phyloP scores from a whole-genome alignment of 257 asterid species.

The Perilla frutescens region DNA sequence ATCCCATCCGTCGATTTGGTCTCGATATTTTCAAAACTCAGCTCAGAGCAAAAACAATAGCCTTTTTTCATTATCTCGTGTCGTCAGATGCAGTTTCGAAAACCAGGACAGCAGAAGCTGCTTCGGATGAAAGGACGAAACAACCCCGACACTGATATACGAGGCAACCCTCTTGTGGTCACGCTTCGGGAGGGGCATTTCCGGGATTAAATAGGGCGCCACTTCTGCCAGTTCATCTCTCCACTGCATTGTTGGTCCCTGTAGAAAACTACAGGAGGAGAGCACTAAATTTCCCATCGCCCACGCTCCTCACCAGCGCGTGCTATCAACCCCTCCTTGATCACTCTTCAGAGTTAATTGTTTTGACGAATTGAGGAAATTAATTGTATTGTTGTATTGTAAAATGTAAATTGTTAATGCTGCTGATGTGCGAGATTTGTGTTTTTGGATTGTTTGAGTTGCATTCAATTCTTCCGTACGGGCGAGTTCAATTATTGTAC shows the following conservation, averaged over 20 bases:
- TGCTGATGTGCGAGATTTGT: not conserved
- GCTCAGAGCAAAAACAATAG: slow-evolving; percentile 33
- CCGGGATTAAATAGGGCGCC: slow-evolving; percentile 27
- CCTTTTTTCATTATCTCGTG: slow-evolving; percentile 40
- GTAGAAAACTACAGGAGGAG: slow-evolving; percentile 34
- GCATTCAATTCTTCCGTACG: not conserved
- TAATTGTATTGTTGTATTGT: not conserved
- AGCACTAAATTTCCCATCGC: slow-evolving; percentile 21
- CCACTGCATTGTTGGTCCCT: slow-evolving; percentile 46
- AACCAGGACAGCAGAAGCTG: slow-evolving; percentile 43
- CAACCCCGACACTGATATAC: slow-evolving; percentile 28
- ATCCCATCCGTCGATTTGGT: slow-evolving; percentile 30
- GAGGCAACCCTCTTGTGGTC: slow-evolving; percentile 1
- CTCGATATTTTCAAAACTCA: slow-evolving; percentile 38
- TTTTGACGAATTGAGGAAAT: too few relatives aligned
- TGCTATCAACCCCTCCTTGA: not conserved
- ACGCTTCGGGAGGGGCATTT: slow-evolving; percentile 28
- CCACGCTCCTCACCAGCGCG: slow-evolving; percentile 31
- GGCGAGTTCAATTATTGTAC: slow-evolving; percentile 7
- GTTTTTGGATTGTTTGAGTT: not conserved
- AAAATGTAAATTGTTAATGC: not conserved
- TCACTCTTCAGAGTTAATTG: too few relatives aligned
- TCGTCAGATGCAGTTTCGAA: slow-evolving; percentile 44
- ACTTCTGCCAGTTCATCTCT: slow-evolving; percentile 40
- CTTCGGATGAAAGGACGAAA: slow-evolving; percentile 19